Evolutionary conservation across 2,329 filamentous ascomycete species (phyloP).

Genomic region (Nannizziopsis barbatae): DNA sequence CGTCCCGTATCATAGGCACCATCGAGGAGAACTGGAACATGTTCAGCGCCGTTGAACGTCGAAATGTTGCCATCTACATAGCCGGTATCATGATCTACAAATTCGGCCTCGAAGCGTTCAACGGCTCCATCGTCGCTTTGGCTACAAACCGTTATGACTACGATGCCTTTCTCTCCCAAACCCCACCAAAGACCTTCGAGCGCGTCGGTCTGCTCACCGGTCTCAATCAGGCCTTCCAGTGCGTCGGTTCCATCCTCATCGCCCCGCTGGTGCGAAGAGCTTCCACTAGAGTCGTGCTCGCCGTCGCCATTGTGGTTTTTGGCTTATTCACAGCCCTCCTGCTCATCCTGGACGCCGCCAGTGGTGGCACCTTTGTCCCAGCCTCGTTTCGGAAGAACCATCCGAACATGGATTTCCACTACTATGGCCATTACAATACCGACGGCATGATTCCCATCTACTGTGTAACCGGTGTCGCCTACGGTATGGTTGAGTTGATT

Average conservation of each 20-base stretch:
- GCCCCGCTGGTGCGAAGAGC: slow-evolving; percentile 41
- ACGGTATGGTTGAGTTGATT: slow-evolving; percentile 44
- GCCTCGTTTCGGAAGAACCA: slow-evolving; percentile 21
- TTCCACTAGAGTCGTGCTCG: slow-evolving; percentile 38
- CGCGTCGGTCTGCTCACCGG: slow-evolving; percentile 39
- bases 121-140: slow-evolving; percentile 40
- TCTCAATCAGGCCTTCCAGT: slow-evolving; percentile 43
- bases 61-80: slow-evolving; percentile 40
- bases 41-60: slow-evolving; percentile 34
- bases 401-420: slow-evolving; percentile 31
- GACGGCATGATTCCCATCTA: slow-evolving; percentile 43
- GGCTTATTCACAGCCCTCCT: slow-evolving; percentile 39
- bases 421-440: slow-evolving; percentile 41
- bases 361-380: slow-evolving; percentile 37
- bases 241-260: slow-evolving; percentile 42
- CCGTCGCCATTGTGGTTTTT: slow-evolving; percentile 37
- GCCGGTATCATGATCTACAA: slow-evolving; percentile 44
- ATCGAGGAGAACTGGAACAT: slow-evolving; percentile 19
- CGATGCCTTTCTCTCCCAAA: slow-evolving; percentile 27
- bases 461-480: slow-evolving; percentile 33
- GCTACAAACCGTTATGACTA: slow-evolving; percentile 43
- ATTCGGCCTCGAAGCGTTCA: slow-evolving; percentile 43
- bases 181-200: slow-evolving; percentile 35
- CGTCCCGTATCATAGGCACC: slow-evolving; percentile 4
- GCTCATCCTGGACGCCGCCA: slow-evolving; percentile 40